Evolutionary conservation across 331 rosid genomes (phyloP), one percentile per base, ranked within the genome.

Genomic region (Cydonia oblonga): DNA sequence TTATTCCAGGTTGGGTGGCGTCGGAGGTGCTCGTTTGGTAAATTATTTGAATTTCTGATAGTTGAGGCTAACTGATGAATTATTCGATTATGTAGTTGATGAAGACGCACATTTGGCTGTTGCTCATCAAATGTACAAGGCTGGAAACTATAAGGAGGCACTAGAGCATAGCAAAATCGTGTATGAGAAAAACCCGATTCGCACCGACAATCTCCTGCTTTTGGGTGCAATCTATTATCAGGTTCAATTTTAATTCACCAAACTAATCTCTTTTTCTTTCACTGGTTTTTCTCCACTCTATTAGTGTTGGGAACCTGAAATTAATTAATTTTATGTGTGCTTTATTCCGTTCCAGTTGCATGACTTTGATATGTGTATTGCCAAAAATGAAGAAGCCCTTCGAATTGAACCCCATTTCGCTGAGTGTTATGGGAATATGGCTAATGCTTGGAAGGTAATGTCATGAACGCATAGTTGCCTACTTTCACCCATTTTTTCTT

Each of bases 341-440:
- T 49, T 23, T 30, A 64, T 68, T 72, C 52, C 33, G 56, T 33
- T 58, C 69, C 87, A 95, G 99, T 67, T 95, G 92, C 92, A 88
- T 79, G 96, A 95, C 73, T 95, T 87, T 88, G 99, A 91, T 71
- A 89, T 82, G 93, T 95, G 99, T 74, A 85, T 95, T 64, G 71
- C 97, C 8, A 91, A 90, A 84, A 95, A 95, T 76, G 97, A 95
- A 81, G 97, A 95, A 84, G 96, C 99, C 16, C 92, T 95, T 79
- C 88, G 86, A 63, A 75, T 91, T 53, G 90, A 95, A 20, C 96
- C 97, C 7, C 96, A 80, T 76, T 95, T 95, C 73, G 96, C 99
- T 0, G 99, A 95, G 86, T 91, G 99, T 76, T 95, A 95, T 42
- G 99, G 99, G 61, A 95, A 95, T 77, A 91, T 95, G 99, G 99